Conservation (phyloP, 768 basidiomycete species). For the Dictyophora rubrovolvata region DNA sequence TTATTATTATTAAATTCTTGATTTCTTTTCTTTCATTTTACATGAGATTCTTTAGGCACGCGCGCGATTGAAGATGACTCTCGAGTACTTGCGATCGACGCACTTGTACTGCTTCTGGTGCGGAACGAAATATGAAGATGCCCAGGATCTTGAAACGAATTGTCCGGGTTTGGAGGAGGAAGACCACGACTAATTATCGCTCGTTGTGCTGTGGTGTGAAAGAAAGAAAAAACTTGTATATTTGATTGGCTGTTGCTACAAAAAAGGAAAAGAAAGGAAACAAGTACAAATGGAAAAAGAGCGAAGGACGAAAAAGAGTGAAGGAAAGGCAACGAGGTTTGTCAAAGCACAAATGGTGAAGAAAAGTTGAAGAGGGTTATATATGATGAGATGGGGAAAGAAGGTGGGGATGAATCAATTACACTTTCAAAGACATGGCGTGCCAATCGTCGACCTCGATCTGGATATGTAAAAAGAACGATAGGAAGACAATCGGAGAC, state of each 20-base stretch:
- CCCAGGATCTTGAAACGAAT: slow-evolving; percentile 46
- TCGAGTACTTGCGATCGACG: slow-evolving; percentile 61
- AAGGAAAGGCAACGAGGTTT: background rate
- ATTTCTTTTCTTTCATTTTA: slow-evolving; percentile 7
- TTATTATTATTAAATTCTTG: background rate
- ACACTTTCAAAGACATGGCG: background rate
- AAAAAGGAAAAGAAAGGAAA: background rate
- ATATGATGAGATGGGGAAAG: background rate
- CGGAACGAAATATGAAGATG: slow-evolving; percentile 59
- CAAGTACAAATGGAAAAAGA: slow-evolving; percentile 1
- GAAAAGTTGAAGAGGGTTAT: background rate
- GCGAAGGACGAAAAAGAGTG: background rate
- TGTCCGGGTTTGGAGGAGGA: slow-evolving; percentile 76
- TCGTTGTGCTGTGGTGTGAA: background rate
- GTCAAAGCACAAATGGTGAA: background rate
- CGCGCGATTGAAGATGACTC: slow-evolving; percentile 55
- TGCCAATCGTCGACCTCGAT: background rate
- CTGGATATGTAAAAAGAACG: background rate
- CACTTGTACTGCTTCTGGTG: slow-evolving; percentile 87
- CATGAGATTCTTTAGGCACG: slow-evolving; percentile 40
- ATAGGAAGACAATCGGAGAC: slow-evolving; percentile 7
- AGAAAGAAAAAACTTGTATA: background rate
- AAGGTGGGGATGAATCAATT: background rate
- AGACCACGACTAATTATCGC: slow-evolving; percentile 52
- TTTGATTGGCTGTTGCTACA: background rate